Conservation (phyloP, 331 rosid genomes). For the Erythrophleum ivorense region DNA sequence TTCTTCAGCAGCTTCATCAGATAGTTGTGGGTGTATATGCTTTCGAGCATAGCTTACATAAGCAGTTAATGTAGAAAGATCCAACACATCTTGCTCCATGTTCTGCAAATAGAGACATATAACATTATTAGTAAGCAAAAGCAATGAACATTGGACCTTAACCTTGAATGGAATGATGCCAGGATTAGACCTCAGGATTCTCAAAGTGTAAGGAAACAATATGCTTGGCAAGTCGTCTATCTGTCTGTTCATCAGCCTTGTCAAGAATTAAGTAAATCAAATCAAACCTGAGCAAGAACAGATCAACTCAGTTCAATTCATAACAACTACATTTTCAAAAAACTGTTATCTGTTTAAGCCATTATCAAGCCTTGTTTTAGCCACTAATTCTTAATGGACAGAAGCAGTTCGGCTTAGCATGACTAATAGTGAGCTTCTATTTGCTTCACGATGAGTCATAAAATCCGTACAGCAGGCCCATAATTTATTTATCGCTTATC, state of each 20-base stretch:
- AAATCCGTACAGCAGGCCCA: not conserved
- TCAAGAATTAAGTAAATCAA: slow-evolving; percentile 94
- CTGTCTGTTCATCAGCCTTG: slow-evolving; percentile 96
- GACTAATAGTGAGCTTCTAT: not conserved
- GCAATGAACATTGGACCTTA: slow-evolving; percentile 27
- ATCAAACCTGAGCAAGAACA: slow-evolving; percentile 72
- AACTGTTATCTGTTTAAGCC: not conserved
- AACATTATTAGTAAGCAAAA: slow-evolving; percentile 36
- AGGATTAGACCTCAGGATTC: slow-evolving; percentile 73
- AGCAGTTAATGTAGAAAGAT: slow-evolving; percentile 73
- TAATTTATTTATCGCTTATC: slow-evolving; percentile 31
- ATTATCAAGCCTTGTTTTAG: not conserved
- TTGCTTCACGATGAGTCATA: slow-evolving; percentile 16
- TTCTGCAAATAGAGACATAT: slow-evolving; percentile 57
- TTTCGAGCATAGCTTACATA: slow-evolving; percentile 90
- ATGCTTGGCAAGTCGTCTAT: slow-evolving; percentile 95
- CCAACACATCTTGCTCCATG: slow-evolving; percentile 75
- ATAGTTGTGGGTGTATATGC: slow-evolving; percentile 79
- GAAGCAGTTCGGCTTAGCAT: not conserved
- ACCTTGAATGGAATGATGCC: slow-evolving; percentile 31
- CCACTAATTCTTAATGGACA: not conserved
- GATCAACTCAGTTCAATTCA: slow-evolving; percentile 33
- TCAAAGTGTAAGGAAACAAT: slow-evolving; percentile 85
- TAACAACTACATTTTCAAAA: not conserved
- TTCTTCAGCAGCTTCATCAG: slow-evolving; percentile 98